Base-by-base conservation (phyloP, 106 monocot genomes). In the Acorus gramineus region DNA sequence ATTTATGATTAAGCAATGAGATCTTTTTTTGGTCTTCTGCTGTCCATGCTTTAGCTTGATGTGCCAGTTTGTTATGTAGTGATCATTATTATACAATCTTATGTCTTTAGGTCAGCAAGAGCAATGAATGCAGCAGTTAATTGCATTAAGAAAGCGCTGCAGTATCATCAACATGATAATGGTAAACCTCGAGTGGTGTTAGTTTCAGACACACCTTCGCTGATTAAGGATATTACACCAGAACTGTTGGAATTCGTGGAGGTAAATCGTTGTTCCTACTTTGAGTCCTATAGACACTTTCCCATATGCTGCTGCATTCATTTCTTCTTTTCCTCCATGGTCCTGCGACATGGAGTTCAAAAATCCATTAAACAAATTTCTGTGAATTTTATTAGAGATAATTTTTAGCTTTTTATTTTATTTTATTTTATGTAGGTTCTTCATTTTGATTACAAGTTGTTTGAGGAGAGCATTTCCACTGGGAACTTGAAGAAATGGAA, bases 121-220 rank as follows among this genome's bases (percentile, higher is more conserved):
- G 96, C 96, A 56, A 81, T 62, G 55, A 69, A 87, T 61, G 84
- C 96, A 14, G 87, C 90, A 43, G 46, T 96, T 63, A 65, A 57
- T 7, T 96, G 96, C 73, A 62, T 96, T 56, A 87, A 75, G 57
- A 86, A 68, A 73, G 80, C 87, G 48, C 28, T 81, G 28, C 13
- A 65, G 57, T 63, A 53, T 51, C 64, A 63, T 73, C 74, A 59
- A 42, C 54, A 63, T 7, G 51, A 69, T 8, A 64, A 7, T 70
- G 11, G 64, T 65, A 83, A 65, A 57, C 85, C 84, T n/a, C 75
- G 70, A n/a, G 62, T 96, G 2, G 79, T 79, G 69, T 64, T 96
- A 47, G 77, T 96, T 71, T 91, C 96, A 46, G 96, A 96, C 59
- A 88, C 96, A 49, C 96, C 96, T 68, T 87, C 85, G 44, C 79